phyloP scores from a whole-genome alignment of 2,329 filamentous ascomycete genomes.

The Tolypocladium album region DNA sequence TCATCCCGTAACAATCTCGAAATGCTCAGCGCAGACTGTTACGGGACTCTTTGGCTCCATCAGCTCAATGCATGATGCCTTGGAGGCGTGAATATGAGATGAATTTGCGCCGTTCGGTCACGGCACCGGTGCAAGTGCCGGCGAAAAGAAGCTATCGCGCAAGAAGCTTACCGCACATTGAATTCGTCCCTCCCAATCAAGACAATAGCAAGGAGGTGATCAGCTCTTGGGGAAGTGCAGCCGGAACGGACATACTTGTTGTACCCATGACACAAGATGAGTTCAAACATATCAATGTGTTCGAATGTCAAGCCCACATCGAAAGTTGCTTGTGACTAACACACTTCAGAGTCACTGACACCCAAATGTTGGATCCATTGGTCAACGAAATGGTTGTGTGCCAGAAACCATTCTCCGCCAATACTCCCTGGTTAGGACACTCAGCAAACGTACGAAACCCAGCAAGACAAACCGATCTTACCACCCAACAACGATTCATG shows the following conservation, averaged over 20 bases:
- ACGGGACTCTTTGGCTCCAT: too few species aligned
- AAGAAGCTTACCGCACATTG: not conserved
- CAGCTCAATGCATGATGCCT: not conserved
- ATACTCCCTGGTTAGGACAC: not conserved
- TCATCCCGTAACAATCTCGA: not conserved
- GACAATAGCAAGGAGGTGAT: not conserved
- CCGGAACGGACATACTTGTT: not conserved
- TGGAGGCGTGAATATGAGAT: not conserved
- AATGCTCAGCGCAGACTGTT: not conserved
- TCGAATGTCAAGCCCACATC: not conserved
- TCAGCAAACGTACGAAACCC: not conserved
- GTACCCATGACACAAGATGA: constrained; percentile 6
- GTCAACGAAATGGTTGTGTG: not conserved
- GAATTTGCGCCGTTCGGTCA: not conserved
- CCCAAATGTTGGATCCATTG: not conserved
- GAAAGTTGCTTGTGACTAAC: not conserved
- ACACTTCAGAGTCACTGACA: constrained; percentile 9
- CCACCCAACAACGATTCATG: not conserved
- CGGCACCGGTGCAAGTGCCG: not conserved
- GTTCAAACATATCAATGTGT: constrained; percentile 8
- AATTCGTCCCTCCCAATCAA: not conserved
- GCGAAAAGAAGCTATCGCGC: not conserved
- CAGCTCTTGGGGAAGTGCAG: too few species aligned
- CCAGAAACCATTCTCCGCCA: too few species aligned
- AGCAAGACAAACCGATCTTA: not conserved